Evolutionary conservation across 2,329 filamentous ascomycete genomes (phyloP).

Genomic region (Microascus cirrosus): DNA sequence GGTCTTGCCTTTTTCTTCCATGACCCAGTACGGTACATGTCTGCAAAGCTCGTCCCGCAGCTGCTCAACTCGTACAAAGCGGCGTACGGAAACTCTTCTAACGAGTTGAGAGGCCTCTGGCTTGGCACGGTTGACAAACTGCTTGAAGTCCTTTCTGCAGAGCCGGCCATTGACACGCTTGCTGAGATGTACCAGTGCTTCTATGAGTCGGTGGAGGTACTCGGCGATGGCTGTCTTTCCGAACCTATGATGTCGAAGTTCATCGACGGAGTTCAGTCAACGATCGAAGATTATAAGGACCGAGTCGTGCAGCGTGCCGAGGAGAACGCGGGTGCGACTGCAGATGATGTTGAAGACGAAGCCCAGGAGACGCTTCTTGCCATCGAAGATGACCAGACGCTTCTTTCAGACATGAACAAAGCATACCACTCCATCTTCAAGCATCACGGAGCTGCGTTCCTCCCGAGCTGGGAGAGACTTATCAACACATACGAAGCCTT

Average conservation of each 20-base stretch:
- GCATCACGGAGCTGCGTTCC: slow-evolving; percentile 76
- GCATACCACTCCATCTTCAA: slow-evolving; percentile 99
- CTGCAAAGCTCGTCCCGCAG: slow-evolving; percentile 87
- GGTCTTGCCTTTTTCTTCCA: slow-evolving; percentile 98
- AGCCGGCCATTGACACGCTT: slow-evolving; percentile 90
- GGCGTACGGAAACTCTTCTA: slow-evolving; percentile 70
- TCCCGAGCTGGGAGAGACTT: slow-evolving; percentile 78
- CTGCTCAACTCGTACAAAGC: slow-evolving; percentile 91
- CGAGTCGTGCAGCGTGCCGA: slow-evolving; percentile 76
- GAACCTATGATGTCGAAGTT: slow-evolving; percentile 74
- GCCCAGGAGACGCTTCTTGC: slow-evolving; percentile 79
- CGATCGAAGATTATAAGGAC: slow-evolving; percentile 85
- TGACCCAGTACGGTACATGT: slow-evolving; percentile 89
- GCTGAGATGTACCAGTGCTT: slow-evolving; percentile 99
- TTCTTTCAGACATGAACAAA: slow-evolving; percentile 99
- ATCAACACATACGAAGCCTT: slow-evolving; percentile 80
- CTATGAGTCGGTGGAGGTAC: slow-evolving; percentile 93
- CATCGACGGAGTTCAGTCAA: slow-evolving; percentile 73
- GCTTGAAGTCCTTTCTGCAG: slow-evolving; percentile 83
- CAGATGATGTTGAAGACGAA: slow-evolving; percentile 83
- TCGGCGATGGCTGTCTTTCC: slow-evolving; percentile 74
- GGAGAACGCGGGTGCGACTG: slow-evolving; percentile 60
- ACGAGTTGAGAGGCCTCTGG: slow-evolving; percentile 76
- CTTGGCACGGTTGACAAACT: slow-evolving; percentile 76
- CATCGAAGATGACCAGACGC: slow-evolving; percentile 92